phyloP scores from a whole-genome alignment of 441 rosid genomes.

The Populus trichocarpa region DNA sequence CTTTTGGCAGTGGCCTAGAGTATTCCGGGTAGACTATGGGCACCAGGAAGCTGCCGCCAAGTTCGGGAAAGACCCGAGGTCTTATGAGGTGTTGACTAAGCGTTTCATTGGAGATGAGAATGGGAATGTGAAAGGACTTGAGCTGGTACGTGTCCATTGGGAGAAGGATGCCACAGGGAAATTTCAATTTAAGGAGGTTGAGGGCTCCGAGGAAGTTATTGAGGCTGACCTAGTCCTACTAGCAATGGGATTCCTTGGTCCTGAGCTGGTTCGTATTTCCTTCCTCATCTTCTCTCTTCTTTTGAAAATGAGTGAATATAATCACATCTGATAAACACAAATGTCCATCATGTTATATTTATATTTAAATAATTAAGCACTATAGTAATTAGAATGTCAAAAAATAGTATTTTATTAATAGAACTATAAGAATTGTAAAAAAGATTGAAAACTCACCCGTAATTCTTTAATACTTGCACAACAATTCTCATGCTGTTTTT shows the following conservation, averaged over 20 bases:
- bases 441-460: no score
- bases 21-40: slow-evolving; percentile 95
- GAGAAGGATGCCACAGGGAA: slow-evolving; percentile 90
- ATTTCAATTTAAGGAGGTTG: slow-evolving; percentile 84
- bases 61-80: slow-evolving; percentile 94
- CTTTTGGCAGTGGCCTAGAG: slow-evolving; percentile 86
- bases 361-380: no score
- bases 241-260: slow-evolving; percentile 99
- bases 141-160: slow-evolving; percentile 72
- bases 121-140: slow-evolving; percentile 87
- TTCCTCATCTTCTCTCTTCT: neutral
- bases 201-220: slow-evolving; percentile 83
- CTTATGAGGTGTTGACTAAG: slow-evolving; percentile 92
- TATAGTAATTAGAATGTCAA: no score
- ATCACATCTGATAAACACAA: neutral
- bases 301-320: neutral
- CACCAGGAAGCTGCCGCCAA: slow-evolving; percentile 94
- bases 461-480: neutral
- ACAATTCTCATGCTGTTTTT: neutral
- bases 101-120: slow-evolving; percentile 86
- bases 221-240: slow-evolving; percentile 89
- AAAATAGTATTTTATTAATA: no score
- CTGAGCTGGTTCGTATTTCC: slow-evolving; percentile 71
- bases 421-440: no score
- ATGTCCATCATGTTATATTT: no score